Evolutionary conservation across 1,284 basidiomycete species (phyloP).

Genomic region (Cryptococcus amylolentus): DNA sequence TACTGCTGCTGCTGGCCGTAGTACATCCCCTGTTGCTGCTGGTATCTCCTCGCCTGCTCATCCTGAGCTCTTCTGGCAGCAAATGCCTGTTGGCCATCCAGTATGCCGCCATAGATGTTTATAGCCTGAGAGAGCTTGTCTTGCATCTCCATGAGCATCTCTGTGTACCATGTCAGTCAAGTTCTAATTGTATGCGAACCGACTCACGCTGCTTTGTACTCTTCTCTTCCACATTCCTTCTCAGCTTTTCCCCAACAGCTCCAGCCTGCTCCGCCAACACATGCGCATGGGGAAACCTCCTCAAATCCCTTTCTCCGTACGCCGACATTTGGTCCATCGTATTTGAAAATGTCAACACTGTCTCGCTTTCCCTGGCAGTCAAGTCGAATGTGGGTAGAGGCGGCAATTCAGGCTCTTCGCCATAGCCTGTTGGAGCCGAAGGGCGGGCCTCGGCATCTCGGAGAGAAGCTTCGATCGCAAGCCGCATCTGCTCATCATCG

Average conservation of each 20-base stretch:
- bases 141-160: slow-evolving; percentile 86
- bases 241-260: slow-evolving; percentile 74
- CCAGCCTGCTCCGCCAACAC: slow-evolving; percentile 82
- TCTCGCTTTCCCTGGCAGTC: slow-evolving; percentile 71
- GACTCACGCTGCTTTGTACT: slow-evolving; percentile 77
- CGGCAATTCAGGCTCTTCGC: slow-evolving; percentile 52
- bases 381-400: slow-evolving; percentile 70
- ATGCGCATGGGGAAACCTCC: slow-evolving; percentile 73
- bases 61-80: slow-evolving; percentile 44
- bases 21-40: slow-evolving; percentile 29
- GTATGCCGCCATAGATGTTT: slow-evolving; percentile 77
- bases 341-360: slow-evolving; percentile 82
- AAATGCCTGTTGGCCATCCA: slow-evolving; percentile 67
- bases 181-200: background rate
- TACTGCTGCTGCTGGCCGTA: slow-evolving; percentile 11
- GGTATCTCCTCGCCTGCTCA: slow-evolving; percentile 37
- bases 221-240: slow-evolving; percentile 78
- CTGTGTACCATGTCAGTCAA: slow-evolving; percentile 50
- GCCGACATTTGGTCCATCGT: slow-evolving; percentile 78
- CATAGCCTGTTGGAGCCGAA: slow-evolving; percentile 64
- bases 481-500: slow-evolving; percentile 85
- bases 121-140: slow-evolving; percentile 88
- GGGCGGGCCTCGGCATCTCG: slow-evolving; percentile 75
- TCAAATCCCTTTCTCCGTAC: slow-evolving; percentile 71
- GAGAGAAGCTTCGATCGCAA: slow-evolving; percentile 93